phyloP scores from a whole-genome alignment of 371 early-diverging fungal species.

The Mortierella polycephala region DNA sequence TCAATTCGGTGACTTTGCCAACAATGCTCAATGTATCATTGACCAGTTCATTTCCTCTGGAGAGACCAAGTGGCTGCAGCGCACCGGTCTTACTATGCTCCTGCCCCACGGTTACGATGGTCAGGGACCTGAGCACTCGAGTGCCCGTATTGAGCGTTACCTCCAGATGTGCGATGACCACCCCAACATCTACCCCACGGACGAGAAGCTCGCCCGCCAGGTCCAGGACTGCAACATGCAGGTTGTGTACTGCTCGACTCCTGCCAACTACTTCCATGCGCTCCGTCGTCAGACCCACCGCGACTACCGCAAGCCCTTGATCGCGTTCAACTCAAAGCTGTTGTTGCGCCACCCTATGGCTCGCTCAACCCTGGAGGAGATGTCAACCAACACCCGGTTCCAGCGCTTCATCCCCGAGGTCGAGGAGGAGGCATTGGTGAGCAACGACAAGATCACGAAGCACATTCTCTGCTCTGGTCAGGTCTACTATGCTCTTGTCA shows the following conservation, averaged over 20 bases:
- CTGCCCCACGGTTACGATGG: constrained; percentile 99
- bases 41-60: constrained; percentile 97
- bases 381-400: constrained; percentile 87
- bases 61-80: constrained; percentile 97
- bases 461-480: constrained; percentile 96
- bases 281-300: constrained; percentile 96
- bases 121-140: constrained; percentile 97
- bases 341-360: constrained; percentile 95
- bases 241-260: constrained; percentile 94
- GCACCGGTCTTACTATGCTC: constrained; percentile 90
- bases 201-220: constrained; percentile 85
- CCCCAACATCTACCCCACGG: constrained; percentile 85
- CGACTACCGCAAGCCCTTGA: constrained; percentile 96
- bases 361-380: constrained; percentile 83
- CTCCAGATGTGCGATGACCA: constrained; percentile 95
- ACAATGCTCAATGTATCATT: constrained; percentile 96
- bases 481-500: constrained; percentile 92
- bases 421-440: constrained; percentile 74
- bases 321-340: constrained; percentile 91
- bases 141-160: constrained; percentile 94
- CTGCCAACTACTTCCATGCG: constrained; percentile 96
- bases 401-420: constrained; percentile 92
- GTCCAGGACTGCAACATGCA: constrained; percentile 98
- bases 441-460: constrained; percentile 83
- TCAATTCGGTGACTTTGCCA: constrained; percentile 99